These are phyloP conservation scores for Pterulicium gracile DNA, from an alignment of 1,284 basidiomycete genomes.

Conservation along the genomic window DNA sequence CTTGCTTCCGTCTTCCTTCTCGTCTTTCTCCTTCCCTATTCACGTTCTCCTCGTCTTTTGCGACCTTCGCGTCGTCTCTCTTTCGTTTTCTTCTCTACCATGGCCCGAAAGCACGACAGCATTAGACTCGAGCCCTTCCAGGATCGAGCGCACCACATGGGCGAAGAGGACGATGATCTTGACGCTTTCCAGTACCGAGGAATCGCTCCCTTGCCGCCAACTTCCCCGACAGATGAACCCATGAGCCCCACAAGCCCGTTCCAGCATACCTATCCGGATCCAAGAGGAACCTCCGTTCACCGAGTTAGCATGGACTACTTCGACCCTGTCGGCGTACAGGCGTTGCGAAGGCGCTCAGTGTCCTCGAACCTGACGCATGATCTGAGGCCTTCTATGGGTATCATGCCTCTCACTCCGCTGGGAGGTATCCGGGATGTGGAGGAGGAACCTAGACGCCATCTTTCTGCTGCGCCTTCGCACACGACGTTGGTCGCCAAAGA, in stretches of 20 bases:
- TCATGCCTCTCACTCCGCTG: neutral
- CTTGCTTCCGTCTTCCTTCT: neutral
- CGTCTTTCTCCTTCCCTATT: neutral
- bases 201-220: neutral
- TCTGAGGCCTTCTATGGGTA: neutral
- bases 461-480: neutral
- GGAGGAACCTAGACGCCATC: neutral
- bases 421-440: neutral
- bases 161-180: neutral
- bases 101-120: neutral
- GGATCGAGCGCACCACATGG: neutral
- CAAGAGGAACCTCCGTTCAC: neutral
- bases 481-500: neutral
- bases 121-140: neutral
- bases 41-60: neutral
- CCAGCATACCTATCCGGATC: neutral
- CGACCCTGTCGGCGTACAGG: neutral
- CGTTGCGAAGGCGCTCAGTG: neutral
- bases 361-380: neutral
- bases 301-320: constrained; percentile 1
- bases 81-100: neutral
- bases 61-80: neutral
- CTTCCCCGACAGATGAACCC: neutral
- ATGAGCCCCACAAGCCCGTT: neutral
- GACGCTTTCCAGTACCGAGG: neutral